Conservation (phyloP, 768 basidiomycete species). For the Auriscalpium microsporum region DNA sequence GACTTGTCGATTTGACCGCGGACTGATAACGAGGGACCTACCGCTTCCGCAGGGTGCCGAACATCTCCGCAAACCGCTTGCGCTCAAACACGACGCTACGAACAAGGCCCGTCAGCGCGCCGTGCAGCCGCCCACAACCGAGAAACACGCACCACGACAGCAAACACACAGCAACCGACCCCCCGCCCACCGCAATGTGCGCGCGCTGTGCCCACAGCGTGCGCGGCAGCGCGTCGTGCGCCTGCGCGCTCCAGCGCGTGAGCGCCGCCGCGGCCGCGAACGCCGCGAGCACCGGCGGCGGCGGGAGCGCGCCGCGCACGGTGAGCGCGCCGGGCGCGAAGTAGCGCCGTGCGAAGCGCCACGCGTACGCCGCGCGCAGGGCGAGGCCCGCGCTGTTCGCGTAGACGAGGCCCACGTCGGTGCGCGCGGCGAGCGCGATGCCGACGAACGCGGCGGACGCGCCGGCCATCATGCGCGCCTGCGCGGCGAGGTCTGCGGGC, state of each 20-base stretch:
- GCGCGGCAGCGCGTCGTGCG: conserved; percentile 9
- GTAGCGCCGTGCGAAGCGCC: conserved; percentile 39
- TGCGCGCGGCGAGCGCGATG: conserved; percentile 38
- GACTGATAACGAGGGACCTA: background rate
- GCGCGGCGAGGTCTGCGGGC: conserved; percentile 53
- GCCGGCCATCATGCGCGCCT: conserved; percentile 77
- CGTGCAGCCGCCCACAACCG: background rate
- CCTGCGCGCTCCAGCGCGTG: conserved; percentile 19
- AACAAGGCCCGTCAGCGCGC: background rate
- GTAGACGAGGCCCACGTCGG: conserved; percentile 62
- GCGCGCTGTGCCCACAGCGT: conserved; percentile 18
- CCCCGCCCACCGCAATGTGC: conserved; percentile 21
- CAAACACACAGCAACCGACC: conserved; percentile 17
- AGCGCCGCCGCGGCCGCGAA: conserved; percentile 19
- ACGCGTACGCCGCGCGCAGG: conserved; percentile 54
- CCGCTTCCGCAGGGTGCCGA: conserved; percentile 9
- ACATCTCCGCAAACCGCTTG: conserved; percentile 11
- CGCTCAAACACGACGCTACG: conserved; percentile 19
- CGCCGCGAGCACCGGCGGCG: conserved; percentile 15
- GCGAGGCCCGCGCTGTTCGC: conserved; percentile 66
- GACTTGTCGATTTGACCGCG: too few relatives aligned
- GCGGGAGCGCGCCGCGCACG: conserved; percentile 16
- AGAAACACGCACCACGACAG: conserved; percentile 18
- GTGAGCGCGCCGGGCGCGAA: conserved; percentile 24
- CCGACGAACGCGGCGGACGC: conserved; percentile 65